Base-by-base conservation (phyloP, 2,329 filamentous ascomycete genomes). In the Ophioceras dolichostomum region DNA sequence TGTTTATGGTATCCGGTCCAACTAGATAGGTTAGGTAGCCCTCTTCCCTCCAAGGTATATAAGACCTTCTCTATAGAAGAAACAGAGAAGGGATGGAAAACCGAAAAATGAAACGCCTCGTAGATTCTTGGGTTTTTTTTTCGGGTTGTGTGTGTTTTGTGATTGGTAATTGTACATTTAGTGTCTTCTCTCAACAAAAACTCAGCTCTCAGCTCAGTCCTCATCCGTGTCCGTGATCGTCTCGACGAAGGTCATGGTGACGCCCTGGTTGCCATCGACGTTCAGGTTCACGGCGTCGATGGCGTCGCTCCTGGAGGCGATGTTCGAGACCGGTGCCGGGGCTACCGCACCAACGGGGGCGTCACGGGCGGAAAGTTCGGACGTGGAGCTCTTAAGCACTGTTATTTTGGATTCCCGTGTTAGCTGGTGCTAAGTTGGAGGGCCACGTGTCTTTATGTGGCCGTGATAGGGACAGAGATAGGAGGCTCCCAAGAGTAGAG, bases 191-290 rank as follows among this genome's bases (percentile, higher is more conserved):
- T n/a, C n/a, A n/a, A n/a, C n/a, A n/a, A n/a, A n/a, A n/a, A n/a
- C n/a, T n/a, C n/a, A n/a, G n/a, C 21, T 34, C 13, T 39, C 37
- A 16, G 43, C 38, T 4, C 40, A 38, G 18, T 17, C n/a, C n/a
- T n/a, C 39, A 22, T 41, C 44, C 29, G 52, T 50, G 40, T 55
- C 54, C 12, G 53, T 48, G n/a, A 57, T 47, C 16, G 54, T 56
- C 53, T 65, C 62, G 21, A 65, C 58, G 47, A 65, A 64, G 2
- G 62, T 65, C 61, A 66, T 62, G 30, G 61, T 64, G 34, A 65
- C 49, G n/a, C 61, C 61, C 47, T 62, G 59, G 30, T 54, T 50
- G 27, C 56, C 60, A 36, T 61, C 57, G 13, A 65, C 61, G 21
- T 65, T 66, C 27, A 65, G 49, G 50, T 64, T 65, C 49, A 65